A percentile compares a stretch with the other conserved stretches of the same genome.
Evolutionary conservation across 1,284 basidiomycete genomes (phyloP).

Genomic region (Erythrobasidium hasegawianum): DNA sequence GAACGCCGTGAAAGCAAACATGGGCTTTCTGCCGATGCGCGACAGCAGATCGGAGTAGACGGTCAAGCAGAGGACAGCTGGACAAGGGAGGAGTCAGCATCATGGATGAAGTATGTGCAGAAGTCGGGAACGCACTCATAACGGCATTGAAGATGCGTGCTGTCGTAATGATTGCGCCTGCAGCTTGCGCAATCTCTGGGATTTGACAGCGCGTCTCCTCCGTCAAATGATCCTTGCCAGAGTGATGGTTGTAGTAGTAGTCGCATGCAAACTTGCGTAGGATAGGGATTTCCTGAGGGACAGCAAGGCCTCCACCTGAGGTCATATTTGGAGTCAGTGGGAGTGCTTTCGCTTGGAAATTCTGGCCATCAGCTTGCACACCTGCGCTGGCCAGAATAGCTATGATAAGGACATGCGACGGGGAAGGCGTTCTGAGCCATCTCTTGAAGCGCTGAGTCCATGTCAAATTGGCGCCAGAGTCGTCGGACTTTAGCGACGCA

Average conservation of each 20-base stretch:
- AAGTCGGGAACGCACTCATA: conserved; percentile 23
- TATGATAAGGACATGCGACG: conserved; percentile 28
- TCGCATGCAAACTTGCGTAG: conserved; percentile 31
- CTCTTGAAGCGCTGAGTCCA: not conserved
- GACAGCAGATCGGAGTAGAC: conserved; percentile 32
- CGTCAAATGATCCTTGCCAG: not conserved
- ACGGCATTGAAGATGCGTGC: conserved; percentile 24
- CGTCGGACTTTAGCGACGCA: not conserved
- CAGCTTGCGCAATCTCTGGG: conserved; percentile 25
- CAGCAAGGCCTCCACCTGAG: conserved; percentile 26
- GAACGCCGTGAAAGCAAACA: conserved; percentile 33
- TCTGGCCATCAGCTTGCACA: too few species aligned
- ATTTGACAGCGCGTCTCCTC: conserved; percentile 19
- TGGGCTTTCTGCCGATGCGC: conserved; percentile 21
- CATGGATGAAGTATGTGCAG: too few species aligned
- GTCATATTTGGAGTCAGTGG: too few species aligned
- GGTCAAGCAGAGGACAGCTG: conserved; percentile 30
- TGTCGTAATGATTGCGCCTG: conserved; percentile 29
- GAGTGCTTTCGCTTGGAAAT: too few species aligned
- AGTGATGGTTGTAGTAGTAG: conserved; percentile 20
- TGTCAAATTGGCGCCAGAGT: not conserved
- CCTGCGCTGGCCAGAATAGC: conserved; percentile 25
- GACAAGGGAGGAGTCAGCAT: not conserved
- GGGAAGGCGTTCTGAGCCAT: conserved; percentile 20
- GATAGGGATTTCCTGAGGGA: conserved; percentile 25